Percentiles rank a stretch among this genome's conserved stretches.
phyloP scores from a whole-genome alignment of 2,329 filamentous ascomycete genomes.

The Fusarium sp. region DNA sequence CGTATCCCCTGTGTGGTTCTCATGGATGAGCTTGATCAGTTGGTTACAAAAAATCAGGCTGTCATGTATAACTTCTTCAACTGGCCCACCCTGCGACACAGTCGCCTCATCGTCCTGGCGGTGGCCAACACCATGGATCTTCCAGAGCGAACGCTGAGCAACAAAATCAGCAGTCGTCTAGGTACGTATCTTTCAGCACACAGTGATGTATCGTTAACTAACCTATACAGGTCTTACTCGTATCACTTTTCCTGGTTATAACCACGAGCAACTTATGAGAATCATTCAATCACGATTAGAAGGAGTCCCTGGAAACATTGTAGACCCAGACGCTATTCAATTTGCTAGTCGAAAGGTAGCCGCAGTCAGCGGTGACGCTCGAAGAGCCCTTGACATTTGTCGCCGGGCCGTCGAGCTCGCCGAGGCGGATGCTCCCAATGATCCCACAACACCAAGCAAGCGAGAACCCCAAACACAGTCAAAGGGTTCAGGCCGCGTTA shows the following conservation, averaged over 20 bases:
- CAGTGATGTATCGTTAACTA: not conserved
- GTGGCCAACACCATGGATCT: constrained; percentile 99
- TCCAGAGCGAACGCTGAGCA: constrained; percentile 93
- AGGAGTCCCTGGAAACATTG: constrained; percentile 88
- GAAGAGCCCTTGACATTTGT: constrained; percentile 94
- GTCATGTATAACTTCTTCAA: constrained; percentile 99
- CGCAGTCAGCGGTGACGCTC: constrained; percentile 92
- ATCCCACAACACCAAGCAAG: constrained; percentile 73
- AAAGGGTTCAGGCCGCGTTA: constrained; percentile 70
- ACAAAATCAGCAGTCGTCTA: constrained; percentile 95
- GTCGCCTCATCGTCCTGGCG: constrained; percentile 92
- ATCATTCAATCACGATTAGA: constrained; percentile 96
- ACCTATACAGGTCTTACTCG: constrained; percentile 75
- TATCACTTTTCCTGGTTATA: constrained; percentile 97
- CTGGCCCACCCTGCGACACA: constrained; percentile 93
- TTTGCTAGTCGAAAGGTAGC: constrained; percentile 97
- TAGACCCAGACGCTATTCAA: constrained; percentile 92
- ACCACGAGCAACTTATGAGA: constrained; percentile 95
- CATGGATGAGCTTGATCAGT: constrained; percentile 98
- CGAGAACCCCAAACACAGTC: constrained; percentile 48
- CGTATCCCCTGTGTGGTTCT: constrained; percentile 95
- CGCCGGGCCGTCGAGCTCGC: constrained; percentile 94
- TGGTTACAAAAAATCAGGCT: constrained; percentile 98
- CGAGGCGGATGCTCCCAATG: constrained; percentile 72
- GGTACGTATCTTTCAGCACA: constrained; percentile 55